Conservation (phyloP, 176 grass and related monocot genomes). For the Avena eriantha region DNA sequence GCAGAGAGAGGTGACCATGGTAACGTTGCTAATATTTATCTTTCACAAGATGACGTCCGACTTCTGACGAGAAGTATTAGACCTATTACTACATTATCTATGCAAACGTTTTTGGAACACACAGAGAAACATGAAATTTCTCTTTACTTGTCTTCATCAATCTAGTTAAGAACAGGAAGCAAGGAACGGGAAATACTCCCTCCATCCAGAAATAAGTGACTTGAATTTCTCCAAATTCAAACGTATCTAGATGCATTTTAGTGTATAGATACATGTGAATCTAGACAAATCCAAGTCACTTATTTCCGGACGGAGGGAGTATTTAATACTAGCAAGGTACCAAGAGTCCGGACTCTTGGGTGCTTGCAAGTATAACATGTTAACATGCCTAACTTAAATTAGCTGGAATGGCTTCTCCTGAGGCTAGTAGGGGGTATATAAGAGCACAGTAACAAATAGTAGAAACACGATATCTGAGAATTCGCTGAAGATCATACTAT, state of each 20-base stretch:
- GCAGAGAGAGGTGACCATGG: conserved; percentile 15
- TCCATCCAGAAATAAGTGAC: too few relatives aligned
- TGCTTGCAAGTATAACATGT: neutral
- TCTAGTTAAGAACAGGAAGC: neutral
- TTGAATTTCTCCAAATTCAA: too few relatives aligned
- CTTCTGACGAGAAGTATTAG: neutral
- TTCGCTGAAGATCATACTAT: neutral
- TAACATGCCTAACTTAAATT: neutral
- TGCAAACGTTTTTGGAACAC: neutral
- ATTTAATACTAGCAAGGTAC: too few relatives aligned
- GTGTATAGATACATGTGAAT: too few relatives aligned
- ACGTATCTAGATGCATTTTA: too few relatives aligned
- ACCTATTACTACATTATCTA: neutral
- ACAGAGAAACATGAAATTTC: neutral
- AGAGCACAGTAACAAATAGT: neutral
- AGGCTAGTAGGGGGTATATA: neutral
- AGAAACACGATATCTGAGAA: neutral
- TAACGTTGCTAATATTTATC: neutral
- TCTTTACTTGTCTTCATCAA: neutral
- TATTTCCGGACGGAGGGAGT: too few relatives aligned
- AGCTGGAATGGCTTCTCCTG: neutral
- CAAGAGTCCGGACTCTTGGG: neutral
- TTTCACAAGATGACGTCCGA: neutral
- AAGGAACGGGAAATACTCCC: neutral
- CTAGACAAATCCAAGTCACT: too few relatives aligned